phyloP scores from a whole-genome alignment of 192 early-diverging fungal species.

The Helicostylum pulchrum region DNA sequence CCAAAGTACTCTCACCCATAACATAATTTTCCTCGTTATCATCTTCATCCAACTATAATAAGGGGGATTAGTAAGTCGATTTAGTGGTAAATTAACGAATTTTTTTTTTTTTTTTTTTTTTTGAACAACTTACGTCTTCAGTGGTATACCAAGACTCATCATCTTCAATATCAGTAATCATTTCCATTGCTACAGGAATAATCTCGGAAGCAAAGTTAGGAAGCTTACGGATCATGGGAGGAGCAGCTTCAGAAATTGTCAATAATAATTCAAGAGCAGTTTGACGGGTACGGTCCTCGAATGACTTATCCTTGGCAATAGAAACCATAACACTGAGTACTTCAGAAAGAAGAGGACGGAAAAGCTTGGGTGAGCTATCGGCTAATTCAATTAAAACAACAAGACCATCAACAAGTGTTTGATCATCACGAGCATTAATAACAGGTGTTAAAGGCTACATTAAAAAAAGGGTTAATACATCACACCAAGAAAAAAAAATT shows the following conservation, averaged over 20 bases:
- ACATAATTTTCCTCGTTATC: constrained; percentile 88
- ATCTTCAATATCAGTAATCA: constrained; percentile 95
- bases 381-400: constrained; percentile 85
- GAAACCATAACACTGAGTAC: constrained; percentile 72
- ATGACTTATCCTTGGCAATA: constrained; percentile 75
- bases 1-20: constrained; percentile 94
- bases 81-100: neutral
- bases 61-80: neutral
- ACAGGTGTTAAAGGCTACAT: constrained; percentile 62
- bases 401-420: constrained; percentile 66
- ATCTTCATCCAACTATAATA: constrained; percentile 72
- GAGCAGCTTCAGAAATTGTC: constrained; percentile 85
- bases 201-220: constrained; percentile 72
- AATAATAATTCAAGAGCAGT: constrained; percentile 89
- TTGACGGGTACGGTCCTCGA: constrained; percentile 84
- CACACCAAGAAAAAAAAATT: constrained; percentile 24
- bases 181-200: constrained; percentile 87
- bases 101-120: too few relatives aligned
- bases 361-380: constrained; percentile 76
- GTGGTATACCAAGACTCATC: constrained; percentile 85
- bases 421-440: constrained; percentile 67
- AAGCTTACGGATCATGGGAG: constrained; percentile 89
- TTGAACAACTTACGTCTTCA: constrained; percentile 62
- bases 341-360: constrained; percentile 73
- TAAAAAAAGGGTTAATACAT: neutral